phyloP scores from a whole-genome alignment of 2,329 filamentous ascomycete species.

The Endoconidiophora polonica region DNA sequence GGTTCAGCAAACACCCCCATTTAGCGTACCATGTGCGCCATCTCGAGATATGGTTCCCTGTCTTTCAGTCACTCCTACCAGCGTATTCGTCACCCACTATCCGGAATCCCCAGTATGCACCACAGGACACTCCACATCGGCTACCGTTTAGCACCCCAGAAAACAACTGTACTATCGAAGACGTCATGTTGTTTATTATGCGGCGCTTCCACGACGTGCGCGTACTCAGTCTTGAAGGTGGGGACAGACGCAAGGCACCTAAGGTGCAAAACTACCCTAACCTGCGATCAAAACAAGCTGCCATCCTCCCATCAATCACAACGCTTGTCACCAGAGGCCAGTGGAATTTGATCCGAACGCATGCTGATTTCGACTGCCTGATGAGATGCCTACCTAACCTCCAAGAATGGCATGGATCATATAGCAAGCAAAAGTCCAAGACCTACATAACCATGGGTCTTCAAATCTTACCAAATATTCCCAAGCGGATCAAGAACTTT shows the following conservation, averaged over 20 bases:
- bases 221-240: slow-evolving; percentile 59
- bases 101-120: neutral
- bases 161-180: slow-evolving; percentile 53
- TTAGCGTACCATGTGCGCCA: slow-evolving; percentile 51
- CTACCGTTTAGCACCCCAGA: slow-evolving; percentile 25
- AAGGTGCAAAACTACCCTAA: slow-evolving; percentile 31
- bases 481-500: slow-evolving; percentile 41
- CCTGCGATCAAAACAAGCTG: neutral
- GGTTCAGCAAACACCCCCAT: slow-evolving; percentile 42
- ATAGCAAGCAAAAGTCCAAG: slow-evolving; percentile 58
- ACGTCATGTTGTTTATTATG: slow-evolving; percentile 49
- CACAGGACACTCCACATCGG: slow-evolving; percentile 25
- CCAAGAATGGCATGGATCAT: slow-evolving; percentile 44
- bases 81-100: neutral
- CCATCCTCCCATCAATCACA: slow-evolving; percentile 34
- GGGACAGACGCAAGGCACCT: slow-evolving; percentile 58
- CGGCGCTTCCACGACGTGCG: slow-evolving; percentile 41
- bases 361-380: slow-evolving; percentile 46
- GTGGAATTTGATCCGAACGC: slow-evolving; percentile 56
- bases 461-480: slow-evolving; percentile 40
- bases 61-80: slow-evolving; percentile 40
- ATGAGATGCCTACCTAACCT: slow-evolving; percentile 47
- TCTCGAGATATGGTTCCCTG: slow-evolving; percentile 63
- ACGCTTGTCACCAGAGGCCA: slow-evolving; percentile 59
- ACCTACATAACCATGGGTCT: slow-evolving; percentile 51